A percentile compares a stretch with the other conserved stretches of the same genome.
Evolutionary conservation across 345 rosid genomes (phyloP).

Genomic region (Noccaea bulbosa): DNA sequence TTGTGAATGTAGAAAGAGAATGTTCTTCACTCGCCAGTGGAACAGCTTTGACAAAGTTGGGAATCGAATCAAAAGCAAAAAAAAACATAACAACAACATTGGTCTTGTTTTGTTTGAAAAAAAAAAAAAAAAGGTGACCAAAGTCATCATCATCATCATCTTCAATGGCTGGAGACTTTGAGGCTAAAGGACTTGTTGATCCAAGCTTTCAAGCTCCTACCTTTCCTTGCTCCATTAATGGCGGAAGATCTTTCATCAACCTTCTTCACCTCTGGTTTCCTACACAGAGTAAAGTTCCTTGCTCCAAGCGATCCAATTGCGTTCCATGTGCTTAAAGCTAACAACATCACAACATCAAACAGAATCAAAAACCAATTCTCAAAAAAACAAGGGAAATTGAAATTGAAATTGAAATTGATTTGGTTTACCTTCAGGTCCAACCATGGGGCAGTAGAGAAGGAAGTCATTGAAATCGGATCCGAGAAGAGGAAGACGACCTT

Average conservation of each 20-base stretch:
- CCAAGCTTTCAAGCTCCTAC: constrained; percentile 91
- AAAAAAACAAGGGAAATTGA: not conserved
- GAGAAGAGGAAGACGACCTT: constrained; percentile 91
- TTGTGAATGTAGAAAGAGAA: not conserved
- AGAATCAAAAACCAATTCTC: constrained; percentile 16
- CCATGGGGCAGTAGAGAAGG: constrained; percentile 72
- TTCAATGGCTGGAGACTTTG: constrained; percentile 69
- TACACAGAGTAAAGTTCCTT: constrained; percentile 88
- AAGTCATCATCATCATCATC: too few relatives aligned
- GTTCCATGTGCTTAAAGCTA: constrained; percentile 80
- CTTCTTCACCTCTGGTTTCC: constrained; percentile 68
- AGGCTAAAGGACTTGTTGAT: constrained; percentile 82
- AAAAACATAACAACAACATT: constrained; percentile 3
- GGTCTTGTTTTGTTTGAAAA: not conserved
- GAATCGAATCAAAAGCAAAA: constrained; percentile 24
- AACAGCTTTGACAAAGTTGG: constrained; percentile 10
- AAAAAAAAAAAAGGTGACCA: not conserved
- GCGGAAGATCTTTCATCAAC: constrained; percentile 44
- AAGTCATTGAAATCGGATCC: constrained; percentile 81
- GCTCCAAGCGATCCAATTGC: constrained; percentile 78
- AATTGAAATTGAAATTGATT: not conserved
- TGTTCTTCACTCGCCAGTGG: not conserved
- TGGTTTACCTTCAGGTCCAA: constrained; percentile 60
- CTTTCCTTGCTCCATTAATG: constrained; percentile 48
- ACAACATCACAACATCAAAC: constrained; percentile 32